phyloP scores from a whole-genome alignment of 805 yeast genomes.

The Hanseniaspora thailandica region DNA sequence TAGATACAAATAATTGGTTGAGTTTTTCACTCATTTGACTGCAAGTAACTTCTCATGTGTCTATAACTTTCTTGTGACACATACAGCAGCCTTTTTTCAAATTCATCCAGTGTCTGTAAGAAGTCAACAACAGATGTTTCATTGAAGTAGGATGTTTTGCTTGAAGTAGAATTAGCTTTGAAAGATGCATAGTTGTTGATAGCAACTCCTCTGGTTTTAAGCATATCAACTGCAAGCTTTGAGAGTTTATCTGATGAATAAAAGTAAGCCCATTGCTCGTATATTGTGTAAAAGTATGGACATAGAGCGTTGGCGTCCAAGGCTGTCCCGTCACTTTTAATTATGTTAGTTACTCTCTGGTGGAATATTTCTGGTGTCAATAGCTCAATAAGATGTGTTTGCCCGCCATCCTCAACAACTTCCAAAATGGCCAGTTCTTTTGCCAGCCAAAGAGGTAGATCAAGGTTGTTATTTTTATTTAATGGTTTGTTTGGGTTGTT shows the following conservation, averaged over 20 bases:
- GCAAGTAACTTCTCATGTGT: constrained; percentile 36
- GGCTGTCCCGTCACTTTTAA: constrained; percentile 55
- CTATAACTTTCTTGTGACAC: constrained; percentile 41
- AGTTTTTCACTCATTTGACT: constrained; percentile 15
- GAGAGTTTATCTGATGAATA: constrained; percentile 56
- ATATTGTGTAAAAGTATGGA: constrained; percentile 57
- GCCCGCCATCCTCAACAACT: constrained; percentile 23
- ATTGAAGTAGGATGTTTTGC: constrained; percentile 27
- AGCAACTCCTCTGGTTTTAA: constrained; percentile 54
- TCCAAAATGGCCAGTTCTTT: constrained; percentile 52
- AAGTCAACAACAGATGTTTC: constrained; percentile 29
- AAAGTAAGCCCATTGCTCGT: constrained; percentile 65
- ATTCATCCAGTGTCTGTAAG: constrained; percentile 58
- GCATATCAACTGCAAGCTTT: constrained; percentile 39
- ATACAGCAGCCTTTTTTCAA: constrained; percentile 52
- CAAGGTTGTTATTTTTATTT: constrained; percentile 48
- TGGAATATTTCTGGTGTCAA: constrained; percentile 61
- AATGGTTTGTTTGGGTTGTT: constrained; percentile 58
- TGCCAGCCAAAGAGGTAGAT: constrained; percentile 84
- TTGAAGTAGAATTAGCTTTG: constrained; percentile 19
- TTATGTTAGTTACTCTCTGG: constrained; percentile 61
- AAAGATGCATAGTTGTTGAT: constrained; percentile 54
- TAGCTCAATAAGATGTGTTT: constrained; percentile 44
- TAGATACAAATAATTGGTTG: not conserved
- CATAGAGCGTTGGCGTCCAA: constrained; percentile 58